Evolutionary conservation across 2,329 filamentous ascomycete species (phyloP).

Genomic region (Metarhizium robertsii): DNA sequence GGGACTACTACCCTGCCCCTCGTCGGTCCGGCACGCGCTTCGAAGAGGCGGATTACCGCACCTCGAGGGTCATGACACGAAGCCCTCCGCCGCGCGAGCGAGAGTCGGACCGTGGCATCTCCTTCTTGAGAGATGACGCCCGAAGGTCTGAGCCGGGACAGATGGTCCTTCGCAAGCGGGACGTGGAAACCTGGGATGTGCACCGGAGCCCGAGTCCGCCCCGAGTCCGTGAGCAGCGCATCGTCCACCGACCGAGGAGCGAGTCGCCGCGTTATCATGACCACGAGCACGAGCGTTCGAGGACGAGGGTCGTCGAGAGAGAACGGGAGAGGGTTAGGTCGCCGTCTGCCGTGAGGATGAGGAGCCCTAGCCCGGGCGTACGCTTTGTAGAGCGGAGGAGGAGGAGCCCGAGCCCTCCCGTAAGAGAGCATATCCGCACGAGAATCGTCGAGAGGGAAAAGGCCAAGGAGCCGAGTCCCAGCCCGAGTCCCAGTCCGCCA

Average conservation of each 20-base stretch:
- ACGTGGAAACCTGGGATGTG: constrained; percentile 45
- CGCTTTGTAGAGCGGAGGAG: constrained; percentile 28
- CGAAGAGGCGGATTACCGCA: constrained; percentile 15
- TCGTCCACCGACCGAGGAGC: constrained; percentile 34
- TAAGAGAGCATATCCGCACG: constrained; percentile 37
- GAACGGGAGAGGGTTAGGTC: constrained; percentile 30
- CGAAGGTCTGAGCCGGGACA: constrained; percentile 39
- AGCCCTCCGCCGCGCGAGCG: constrained; percentile 29
- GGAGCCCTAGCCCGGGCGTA: constrained; percentile 18
- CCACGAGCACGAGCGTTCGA: constrained; percentile 23
- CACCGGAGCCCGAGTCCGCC: constrained; percentile 35
- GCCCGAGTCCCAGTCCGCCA: constrained; percentile 49
- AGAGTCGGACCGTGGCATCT: constrained; percentile 35
- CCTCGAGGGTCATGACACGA: constrained; percentile 13
- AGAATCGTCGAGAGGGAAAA: constrained; percentile 40
- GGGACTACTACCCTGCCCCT: constrained; percentile 31
- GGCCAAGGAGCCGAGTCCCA: constrained; percentile 31
- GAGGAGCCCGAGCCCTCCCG: constrained; percentile 27
- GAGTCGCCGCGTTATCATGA: constrained; percentile 26
- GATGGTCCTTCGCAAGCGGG: constrained; percentile 44
- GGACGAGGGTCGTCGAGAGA: constrained; percentile 28
- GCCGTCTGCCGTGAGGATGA: constrained; percentile 22
- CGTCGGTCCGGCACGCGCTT: constrained; percentile 21
- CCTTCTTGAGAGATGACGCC: constrained; percentile 42
- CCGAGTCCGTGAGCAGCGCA: constrained; percentile 32